phyloP scores from a whole-genome alignment of 306 rosid genomes.

The Hippophae rhamnoides region DNA sequence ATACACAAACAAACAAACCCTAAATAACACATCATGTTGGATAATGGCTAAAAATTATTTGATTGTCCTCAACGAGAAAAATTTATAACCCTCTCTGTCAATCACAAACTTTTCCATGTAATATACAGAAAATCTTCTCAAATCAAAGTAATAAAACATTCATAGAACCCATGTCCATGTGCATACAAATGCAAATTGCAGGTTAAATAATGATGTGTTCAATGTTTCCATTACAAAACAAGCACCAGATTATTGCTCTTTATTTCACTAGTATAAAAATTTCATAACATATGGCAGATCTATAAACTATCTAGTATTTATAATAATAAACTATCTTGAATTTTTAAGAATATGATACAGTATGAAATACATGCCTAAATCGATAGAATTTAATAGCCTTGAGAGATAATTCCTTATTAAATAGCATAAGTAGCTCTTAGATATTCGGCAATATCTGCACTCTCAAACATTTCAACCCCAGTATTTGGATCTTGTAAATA shows the following conservation, averaged over 20 bases:
- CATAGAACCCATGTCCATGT: too few relatives aligned
- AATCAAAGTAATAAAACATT: too few relatives aligned
- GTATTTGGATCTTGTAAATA: slow-evolving; percentile 93
- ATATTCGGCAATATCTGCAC: slow-evolving; percentile 88
- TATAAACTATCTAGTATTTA: neutral
- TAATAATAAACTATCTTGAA: too few relatives aligned
- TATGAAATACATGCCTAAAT: neutral
- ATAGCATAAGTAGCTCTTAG: slow-evolving; percentile 74
- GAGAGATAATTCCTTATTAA: slow-evolving; percentile 14
- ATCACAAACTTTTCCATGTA: too few relatives aligned
- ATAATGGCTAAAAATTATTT: too few relatives aligned
- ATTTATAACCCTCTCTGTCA: too few relatives aligned
- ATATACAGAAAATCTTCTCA: too few relatives aligned
- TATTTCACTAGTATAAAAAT: slow-evolving; percentile 9
- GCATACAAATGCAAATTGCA: too few relatives aligned
- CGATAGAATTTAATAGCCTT: slow-evolving; percentile 11
- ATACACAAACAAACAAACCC: too few relatives aligned
- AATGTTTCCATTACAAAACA: neutral
- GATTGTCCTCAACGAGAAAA: too few relatives aligned
- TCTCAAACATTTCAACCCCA: slow-evolving; percentile 86
- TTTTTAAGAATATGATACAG: neutral
- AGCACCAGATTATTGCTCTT: neutral
- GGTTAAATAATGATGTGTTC: too few relatives aligned
- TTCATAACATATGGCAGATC: slow-evolving; percentile 1
- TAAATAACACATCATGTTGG: too few relatives aligned